phyloP scores from a whole-genome alignment of 257 asterid species.

The Knoxia roxburghii region DNA sequence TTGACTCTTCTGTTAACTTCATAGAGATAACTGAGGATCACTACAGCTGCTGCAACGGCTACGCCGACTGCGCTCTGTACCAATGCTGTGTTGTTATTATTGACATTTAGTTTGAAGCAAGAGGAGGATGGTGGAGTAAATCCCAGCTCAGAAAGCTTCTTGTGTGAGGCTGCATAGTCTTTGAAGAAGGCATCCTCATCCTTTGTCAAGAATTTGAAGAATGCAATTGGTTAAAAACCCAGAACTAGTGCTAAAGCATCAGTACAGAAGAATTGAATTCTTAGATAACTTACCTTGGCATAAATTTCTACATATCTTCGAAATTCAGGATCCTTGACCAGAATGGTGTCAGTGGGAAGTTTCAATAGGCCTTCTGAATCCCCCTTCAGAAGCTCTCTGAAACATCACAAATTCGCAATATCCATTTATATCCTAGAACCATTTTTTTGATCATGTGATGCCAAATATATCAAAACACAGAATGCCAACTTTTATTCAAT shows the following conservation, averaged over 20 bases:
- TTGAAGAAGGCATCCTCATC: constrained; percentile 84
- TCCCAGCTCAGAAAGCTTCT: constrained; percentile 86
- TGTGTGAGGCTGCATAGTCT: constrained; percentile 81
- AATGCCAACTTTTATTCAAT: not conserved
- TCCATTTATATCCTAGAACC: constrained; percentile 8
- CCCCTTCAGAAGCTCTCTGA: constrained; percentile 67
- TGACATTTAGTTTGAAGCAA: constrained; percentile 19
- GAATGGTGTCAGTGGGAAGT: constrained; percentile 70
- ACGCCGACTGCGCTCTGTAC: constrained; percentile 25
- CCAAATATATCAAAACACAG: not conserved
- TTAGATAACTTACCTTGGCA: constrained; percentile 46
- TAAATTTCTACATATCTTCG: constrained; percentile 48
- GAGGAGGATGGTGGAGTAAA: constrained; percentile 41
- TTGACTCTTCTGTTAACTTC: constrained; percentile 24
- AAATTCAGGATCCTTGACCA: constrained; percentile 63
- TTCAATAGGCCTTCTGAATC: constrained; percentile 63
- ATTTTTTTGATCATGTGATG: not conserved
- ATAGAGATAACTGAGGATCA: constrained; percentile 46
- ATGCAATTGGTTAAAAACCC: too few species aligned
- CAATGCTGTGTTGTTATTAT: constrained; percentile 25
- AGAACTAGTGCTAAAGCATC: too few species aligned
- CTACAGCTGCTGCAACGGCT: constrained; percentile 50
- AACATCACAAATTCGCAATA: constrained; percentile 15
- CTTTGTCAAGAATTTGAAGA: constrained; percentile 20
- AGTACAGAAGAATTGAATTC: not conserved